Conservation (phyloP, 2,329 filamentous ascomycete genomes). For the Cryphonectria carpinicola region DNA sequence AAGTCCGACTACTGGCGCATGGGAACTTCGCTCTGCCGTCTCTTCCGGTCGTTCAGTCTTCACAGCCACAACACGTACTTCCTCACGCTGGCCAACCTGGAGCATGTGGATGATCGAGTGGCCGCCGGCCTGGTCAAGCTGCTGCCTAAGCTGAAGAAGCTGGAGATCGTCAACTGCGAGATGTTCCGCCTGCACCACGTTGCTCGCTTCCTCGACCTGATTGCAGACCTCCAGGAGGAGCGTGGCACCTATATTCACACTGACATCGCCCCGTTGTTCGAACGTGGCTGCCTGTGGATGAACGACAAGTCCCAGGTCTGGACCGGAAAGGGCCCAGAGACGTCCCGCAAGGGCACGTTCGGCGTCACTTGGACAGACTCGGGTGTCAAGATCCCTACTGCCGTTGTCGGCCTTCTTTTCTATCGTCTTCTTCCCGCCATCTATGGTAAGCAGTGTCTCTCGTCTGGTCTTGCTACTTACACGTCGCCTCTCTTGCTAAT, state of each 20-base stretch:
- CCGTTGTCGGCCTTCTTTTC: conserved; percentile 14
- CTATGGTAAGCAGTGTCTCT: conserved; percentile 5
- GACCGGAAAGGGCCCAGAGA: background rate
- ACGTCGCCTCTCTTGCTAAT: background rate
- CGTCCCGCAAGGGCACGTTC: conserved; percentile 20
- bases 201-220: conserved; percentile 11
- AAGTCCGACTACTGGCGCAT: conserved; percentile 1
- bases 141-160: conserved; percentile 20
- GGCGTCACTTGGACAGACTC: conserved; percentile 21
- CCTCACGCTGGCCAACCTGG: conserved; percentile 16
- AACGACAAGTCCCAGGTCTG: background rate
- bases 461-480: too few species aligned
- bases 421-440: conserved; percentile 21
- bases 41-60: conserved; percentile 12
- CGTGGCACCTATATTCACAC: background rate
- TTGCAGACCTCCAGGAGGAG: conserved; percentile 6
- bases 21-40: background rate
- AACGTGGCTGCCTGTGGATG: conserved; percentile 13
- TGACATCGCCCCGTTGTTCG: conserved; percentile 21
- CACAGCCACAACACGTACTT: background rate
- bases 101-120: conserved; percentile 16
- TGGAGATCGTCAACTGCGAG: conserved; percentile 23
- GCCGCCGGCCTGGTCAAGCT: conserved; percentile 13
- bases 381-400: conserved; percentile 20
- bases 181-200: conserved; percentile 17